Conservation (phyloP, 2,329 filamentous ascomycete species). For the Monosporascus cannonballus region DNA sequence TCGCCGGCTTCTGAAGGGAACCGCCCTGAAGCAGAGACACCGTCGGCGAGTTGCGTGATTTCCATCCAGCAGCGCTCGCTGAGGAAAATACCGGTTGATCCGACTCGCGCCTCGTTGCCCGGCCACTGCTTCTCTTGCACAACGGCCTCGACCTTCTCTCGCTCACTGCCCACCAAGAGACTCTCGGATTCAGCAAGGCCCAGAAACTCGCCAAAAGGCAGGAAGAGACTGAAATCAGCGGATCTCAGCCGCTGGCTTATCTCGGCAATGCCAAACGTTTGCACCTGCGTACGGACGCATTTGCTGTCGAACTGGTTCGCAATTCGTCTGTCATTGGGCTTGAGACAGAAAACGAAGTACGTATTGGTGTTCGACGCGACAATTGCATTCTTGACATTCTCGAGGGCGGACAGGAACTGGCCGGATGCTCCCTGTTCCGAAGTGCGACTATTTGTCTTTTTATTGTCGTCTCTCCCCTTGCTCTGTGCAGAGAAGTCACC, state of each 20-base stretch:
- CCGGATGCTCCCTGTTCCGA: constrained; percentile 81
- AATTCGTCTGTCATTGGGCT: constrained; percentile 93
- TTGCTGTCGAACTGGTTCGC: constrained; percentile 99
- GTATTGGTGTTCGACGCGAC: constrained; percentile 78
- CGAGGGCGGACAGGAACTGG: constrained; percentile 83
- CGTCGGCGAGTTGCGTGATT: constrained; percentile 68
- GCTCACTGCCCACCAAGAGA: constrained; percentile 83
- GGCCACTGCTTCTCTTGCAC: constrained; percentile 92
- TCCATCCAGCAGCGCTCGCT: constrained; percentile 96
- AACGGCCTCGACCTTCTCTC: constrained; percentile 85
- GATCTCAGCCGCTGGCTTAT: constrained; percentile 90
- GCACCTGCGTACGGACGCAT: constrained; percentile 89
- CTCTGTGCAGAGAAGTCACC: constrained; percentile 28
- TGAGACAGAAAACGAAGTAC: constrained; percentile 95
- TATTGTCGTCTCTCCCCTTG: constrained; percentile 19
- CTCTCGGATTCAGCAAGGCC: constrained; percentile 80
- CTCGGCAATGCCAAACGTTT: constrained; percentile 93
- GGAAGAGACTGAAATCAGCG: constrained; percentile 91
- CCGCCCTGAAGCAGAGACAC: constrained; percentile 44
- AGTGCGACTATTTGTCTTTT: constrained; percentile 35
- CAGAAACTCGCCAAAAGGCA: constrained; percentile 93
- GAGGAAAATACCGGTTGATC: constrained; percentile 88
- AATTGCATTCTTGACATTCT: constrained; percentile 85
- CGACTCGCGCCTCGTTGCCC: constrained; percentile 81
- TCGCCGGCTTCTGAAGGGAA: constrained; percentile 61